Percentiles rank a stretch among this genome's conserved stretches.
phyloP scores from a whole-genome alignment of 306 rosid genomes.

The Albizia julibrissin region DNA sequence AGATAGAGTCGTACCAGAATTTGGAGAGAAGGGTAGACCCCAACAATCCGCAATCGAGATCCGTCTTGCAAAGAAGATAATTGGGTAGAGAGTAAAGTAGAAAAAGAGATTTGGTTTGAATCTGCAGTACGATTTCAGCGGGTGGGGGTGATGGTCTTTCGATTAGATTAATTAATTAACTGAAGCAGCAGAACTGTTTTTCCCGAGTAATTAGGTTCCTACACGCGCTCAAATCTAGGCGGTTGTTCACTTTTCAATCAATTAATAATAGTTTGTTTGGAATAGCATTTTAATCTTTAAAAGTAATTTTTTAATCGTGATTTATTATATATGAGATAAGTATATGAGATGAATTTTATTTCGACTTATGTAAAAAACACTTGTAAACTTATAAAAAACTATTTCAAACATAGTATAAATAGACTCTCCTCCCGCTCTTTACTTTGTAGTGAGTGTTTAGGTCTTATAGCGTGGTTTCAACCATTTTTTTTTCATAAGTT shows the following conservation, averaged over 20 bases:
- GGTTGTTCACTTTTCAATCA: background rate
- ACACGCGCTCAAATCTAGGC: background rate
- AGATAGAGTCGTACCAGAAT: conserved; percentile 1
- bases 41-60: background rate
- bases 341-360: too few relatives aligned
- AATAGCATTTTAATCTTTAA: too few relatives aligned
- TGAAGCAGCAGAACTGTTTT: background rate
- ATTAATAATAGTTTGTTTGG: too few relatives aligned
- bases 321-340: too few relatives aligned
- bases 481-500: too few relatives aligned
- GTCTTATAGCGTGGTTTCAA: too few relatives aligned
- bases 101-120: background rate
- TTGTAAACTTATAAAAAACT: too few relatives aligned
- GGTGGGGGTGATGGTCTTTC: background rate
- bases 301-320: too few relatives aligned
- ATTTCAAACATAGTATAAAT: too few relatives aligned
- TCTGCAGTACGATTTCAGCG: background rate
- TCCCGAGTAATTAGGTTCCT: background rate
- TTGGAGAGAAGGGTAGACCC: background rate
- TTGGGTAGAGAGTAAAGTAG: background rate
- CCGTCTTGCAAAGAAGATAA: background rate
- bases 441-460: too few relatives aligned
- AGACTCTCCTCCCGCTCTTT: too few relatives aligned
- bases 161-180: background rate
- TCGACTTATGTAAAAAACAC: too few relatives aligned